Percentiles rank a stretch among this genome's conserved stretches.
phyloP scores from a whole-genome alignment of 2,329 filamentous ascomycete genomes.

The Fusarium sororula region DNA sequence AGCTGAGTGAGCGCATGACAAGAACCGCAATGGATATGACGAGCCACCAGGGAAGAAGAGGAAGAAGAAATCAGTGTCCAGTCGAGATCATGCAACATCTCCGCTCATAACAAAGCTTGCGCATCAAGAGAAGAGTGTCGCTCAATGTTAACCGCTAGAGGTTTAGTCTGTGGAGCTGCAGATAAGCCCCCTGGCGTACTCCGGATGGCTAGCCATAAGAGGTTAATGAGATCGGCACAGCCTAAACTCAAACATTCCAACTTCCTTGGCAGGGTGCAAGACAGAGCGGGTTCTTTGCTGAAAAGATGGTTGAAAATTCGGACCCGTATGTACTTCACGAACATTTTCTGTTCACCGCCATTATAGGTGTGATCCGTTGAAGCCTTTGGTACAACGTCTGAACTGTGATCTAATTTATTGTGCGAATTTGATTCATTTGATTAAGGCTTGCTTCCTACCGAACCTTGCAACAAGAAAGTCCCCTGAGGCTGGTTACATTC shows the following conservation, averaged over 20 bases:
- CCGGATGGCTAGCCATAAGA: not conserved
- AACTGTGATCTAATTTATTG: no score
- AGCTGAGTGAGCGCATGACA: not conserved
- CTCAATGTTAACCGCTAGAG: not conserved
- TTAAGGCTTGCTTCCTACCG: no score
- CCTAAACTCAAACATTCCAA: not conserved
- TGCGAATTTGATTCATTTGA: no score
- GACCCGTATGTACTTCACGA: no score
- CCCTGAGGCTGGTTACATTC: no score
- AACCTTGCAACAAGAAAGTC: no score
- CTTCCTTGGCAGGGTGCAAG: no score
- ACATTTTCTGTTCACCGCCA: no score
- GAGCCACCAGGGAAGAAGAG: not conserved
- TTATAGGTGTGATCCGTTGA: no score
- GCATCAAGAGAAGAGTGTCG: not conserved
- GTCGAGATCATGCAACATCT: not conserved
- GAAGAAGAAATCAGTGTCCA: not conserved
- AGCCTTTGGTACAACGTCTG: no score
- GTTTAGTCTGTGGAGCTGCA: not conserved
- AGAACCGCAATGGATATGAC: not conserved
- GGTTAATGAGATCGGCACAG: not conserved
- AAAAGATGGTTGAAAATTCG: no score
- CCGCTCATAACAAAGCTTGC: not conserved
- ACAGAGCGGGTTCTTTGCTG: no score
- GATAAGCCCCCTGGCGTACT: not conserved